Conservation (phyloP, 1,284 basidiomycete genomes). For the Athelia sp. region DNA sequence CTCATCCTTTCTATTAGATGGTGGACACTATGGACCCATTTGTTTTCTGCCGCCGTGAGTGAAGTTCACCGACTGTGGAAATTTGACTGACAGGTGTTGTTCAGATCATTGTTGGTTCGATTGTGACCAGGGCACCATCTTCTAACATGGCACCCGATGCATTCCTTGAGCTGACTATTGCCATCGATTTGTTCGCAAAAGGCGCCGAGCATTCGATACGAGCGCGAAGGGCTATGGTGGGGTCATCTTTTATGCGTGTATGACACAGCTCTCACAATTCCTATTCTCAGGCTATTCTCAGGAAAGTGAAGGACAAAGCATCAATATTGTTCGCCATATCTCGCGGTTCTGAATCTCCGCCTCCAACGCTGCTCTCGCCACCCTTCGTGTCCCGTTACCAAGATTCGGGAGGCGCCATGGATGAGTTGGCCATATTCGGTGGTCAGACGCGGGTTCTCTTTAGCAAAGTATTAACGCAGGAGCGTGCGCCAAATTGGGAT, state of each 20-base stretch:
- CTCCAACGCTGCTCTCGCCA: conserved; percentile 1
- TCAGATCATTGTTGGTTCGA: conserved; percentile 52
- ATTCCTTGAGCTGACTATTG: conserved; percentile 49
- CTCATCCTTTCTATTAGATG: conserved; percentile 16
- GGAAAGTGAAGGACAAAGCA: too few species aligned
- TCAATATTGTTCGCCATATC: too few species aligned
- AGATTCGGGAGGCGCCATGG: conserved; percentile 15
- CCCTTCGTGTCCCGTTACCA: too few species aligned
- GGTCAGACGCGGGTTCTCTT: conserved; percentile 38
- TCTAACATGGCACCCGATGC: conserved; percentile 55
- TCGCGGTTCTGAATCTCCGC: background rate
- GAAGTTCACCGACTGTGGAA: background rate
- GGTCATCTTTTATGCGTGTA: too few species aligned
- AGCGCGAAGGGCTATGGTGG: too few species aligned
- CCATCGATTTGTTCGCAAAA: conserved; percentile 48
- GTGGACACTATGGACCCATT: conserved; percentile 51
- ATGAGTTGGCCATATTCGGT: too few species aligned
- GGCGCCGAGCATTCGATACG: conserved; percentile 23
- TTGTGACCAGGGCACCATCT: conserved; percentile 49
- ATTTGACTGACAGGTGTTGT: conserved; percentile 24
- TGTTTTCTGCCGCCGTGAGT: conserved; percentile 51
- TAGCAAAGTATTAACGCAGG: conserved; percentile 32
- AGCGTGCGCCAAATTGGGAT: background rate
- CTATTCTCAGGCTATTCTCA: background rate
- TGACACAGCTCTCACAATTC: background rate